Conservation (phyloP, 148 eudicot genomes). For the Selenicereus undatus region DNA sequence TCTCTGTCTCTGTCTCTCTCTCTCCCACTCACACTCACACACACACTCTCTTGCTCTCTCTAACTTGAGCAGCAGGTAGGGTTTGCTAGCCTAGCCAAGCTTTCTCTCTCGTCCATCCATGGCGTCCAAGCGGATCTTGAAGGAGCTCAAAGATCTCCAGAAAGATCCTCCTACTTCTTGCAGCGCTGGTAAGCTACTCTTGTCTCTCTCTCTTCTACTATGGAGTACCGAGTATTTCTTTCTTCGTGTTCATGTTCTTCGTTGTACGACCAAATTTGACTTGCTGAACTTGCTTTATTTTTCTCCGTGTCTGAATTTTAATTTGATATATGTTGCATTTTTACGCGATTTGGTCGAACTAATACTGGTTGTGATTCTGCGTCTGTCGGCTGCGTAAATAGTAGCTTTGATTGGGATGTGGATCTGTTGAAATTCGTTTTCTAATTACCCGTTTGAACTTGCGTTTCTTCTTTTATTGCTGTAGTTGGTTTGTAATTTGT, state of each 20-base stretch:
- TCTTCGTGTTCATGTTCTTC: neutral
- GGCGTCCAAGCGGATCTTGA: slow-evolving; percentile 79
- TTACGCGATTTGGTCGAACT: neutral
- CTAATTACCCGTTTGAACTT: neutral
- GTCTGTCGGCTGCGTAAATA: neutral
- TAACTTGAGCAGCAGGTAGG: too few relatives aligned
- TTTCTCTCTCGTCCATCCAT: slow-evolving; percentile 16
- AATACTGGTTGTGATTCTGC: neutral
- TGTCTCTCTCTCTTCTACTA: too few relatives aligned
- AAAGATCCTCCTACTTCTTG: slow-evolving; percentile 78
- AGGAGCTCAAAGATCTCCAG: slow-evolving; percentile 86
- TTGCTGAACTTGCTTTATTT: neutral
- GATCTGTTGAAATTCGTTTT: slow-evolving; percentile 3
- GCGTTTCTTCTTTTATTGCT: neutral
- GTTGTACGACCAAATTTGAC: neutral
- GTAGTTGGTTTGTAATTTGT: neutral
- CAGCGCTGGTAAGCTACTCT: slow-evolving; percentile 50
- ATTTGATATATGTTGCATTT: neutral
- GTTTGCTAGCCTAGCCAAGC: too few relatives aligned
- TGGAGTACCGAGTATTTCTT: neutral
- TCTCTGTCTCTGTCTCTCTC: too few relatives aligned
- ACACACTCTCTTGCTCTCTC: too few relatives aligned
- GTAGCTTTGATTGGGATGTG: neutral
- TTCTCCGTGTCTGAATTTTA: too few relatives aligned
- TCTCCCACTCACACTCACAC: too few relatives aligned